Conservation (phyloP, 495 filamentous ascomycete species). For the Daldinia grandis region DNA sequence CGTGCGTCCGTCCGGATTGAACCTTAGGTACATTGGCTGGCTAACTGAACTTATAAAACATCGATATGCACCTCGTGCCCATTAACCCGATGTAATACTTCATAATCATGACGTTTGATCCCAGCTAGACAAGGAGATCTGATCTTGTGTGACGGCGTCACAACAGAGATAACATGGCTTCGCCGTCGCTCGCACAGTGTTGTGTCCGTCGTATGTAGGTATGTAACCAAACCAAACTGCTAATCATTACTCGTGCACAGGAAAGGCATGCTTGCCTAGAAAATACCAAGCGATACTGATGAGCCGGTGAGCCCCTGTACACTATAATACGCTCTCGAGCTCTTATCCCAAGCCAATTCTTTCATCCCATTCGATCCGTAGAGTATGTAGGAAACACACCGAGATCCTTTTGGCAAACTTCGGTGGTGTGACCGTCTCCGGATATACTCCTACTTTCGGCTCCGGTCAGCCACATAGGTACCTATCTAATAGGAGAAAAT, state of each 20-base stretch:
- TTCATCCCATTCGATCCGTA: background rate
- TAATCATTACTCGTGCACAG: background rate
- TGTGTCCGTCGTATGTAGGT: background rate
- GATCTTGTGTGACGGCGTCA: background rate
- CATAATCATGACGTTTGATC: background rate
- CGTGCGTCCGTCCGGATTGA: background rate
- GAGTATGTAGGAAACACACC: background rate
- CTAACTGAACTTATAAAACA: background rate
- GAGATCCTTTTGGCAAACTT: slow-evolving; percentile 1
- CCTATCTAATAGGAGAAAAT: slow-evolving; percentile 22
- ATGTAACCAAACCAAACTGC: background rate
- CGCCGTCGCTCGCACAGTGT: slow-evolving; percentile 1
- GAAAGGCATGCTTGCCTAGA: background rate
- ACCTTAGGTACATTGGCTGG: background rate
- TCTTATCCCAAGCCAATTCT: background rate
- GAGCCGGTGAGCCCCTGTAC: background rate
- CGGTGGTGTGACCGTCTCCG: slow-evolving; percentile 21
- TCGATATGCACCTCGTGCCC: background rate
- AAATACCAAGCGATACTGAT: background rate
- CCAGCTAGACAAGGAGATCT: background rate
- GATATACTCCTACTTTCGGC: slow-evolving; percentile 21
- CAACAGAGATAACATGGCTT: background rate
- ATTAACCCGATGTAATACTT: background rate
- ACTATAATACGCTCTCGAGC: background rate
- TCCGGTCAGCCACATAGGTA: slow-evolving; percentile 3